Evolutionary conservation across 345 rosid species (phyloP).

Genomic region (Syzygium grande): DNA sequence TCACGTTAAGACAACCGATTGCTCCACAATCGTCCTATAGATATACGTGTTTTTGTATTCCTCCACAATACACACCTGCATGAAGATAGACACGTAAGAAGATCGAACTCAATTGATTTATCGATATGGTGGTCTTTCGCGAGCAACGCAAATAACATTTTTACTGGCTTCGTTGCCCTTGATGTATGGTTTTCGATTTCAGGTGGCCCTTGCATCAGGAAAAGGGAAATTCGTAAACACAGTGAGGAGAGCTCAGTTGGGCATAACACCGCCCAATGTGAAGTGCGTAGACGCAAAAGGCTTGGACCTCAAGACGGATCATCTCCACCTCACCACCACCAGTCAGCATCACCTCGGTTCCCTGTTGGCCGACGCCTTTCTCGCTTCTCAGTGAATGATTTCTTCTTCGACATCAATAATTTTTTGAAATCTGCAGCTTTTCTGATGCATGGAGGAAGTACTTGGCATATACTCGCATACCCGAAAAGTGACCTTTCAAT

Average conservation of each 20-base stretch:
- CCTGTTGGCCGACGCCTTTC: slow-evolving; percentile 16
- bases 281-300: slow-evolving; percentile 32
- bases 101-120: neutral
- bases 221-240: slow-evolving; percentile 19
- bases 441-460: neutral
- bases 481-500: neutral
- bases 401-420: neutral
- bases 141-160: neutral
- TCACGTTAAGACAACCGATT: neutral
- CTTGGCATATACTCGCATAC: neutral
- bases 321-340: slow-evolving; percentile 27
- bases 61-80: too few species aligned
- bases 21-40: neutral
- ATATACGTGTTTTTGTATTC: neutral
- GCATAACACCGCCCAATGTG: slow-evolving; percentile 14
- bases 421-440: neutral
- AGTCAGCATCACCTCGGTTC: slow-evolving; percentile 21
- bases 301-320: slow-evolving; percentile 17
- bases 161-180: neutral
- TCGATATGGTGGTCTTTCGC: neutral
- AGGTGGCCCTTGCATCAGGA: slow-evolving; percentile 36
- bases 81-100: neutral
- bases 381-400: neutral
- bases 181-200: neutral
- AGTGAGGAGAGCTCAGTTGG: slow-evolving; percentile 26